A percentile compares a stretch with the other conserved stretches of the same genome.
phyloP scores from a whole-genome alignment of 768 basidiomycete species.

The Artomyces pyxidatus region DNA sequence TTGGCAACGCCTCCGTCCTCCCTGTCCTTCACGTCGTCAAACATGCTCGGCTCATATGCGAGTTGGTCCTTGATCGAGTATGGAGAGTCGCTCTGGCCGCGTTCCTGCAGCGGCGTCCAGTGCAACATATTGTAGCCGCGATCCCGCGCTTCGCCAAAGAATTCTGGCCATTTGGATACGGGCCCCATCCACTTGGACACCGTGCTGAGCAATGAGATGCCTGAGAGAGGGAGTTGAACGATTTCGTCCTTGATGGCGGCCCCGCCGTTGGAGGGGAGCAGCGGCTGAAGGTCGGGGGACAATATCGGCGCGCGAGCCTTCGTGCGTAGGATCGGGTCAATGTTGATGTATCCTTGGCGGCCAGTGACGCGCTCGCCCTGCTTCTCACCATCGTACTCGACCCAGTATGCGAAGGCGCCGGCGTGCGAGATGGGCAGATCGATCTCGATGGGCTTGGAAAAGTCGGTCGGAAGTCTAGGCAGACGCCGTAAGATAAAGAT shows the following conservation, averaged over 20 bases:
- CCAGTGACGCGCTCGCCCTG: constrained; percentile 63
- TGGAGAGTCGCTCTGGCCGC: constrained; percentile 84
- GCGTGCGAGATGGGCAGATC: constrained; percentile 96
- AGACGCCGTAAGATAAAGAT: not conserved
- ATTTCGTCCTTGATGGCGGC: constrained; percentile 39
- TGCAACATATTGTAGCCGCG: constrained; percentile 98
- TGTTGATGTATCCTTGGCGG: constrained; percentile 90
- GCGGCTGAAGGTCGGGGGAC: constrained; percentile 39
- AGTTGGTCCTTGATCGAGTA: constrained; percentile 91
- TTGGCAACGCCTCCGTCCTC: constrained; percentile 47
- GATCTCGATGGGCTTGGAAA: constrained; percentile 86
- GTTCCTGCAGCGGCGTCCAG: constrained; percentile 89
- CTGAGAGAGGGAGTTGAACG: constrained; percentile 77
- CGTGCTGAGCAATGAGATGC: constrained; percentile 79
- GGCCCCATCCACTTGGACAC: constrained; percentile 99
- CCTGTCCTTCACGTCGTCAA: constrained; percentile 29
- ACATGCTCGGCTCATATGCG: constrained; percentile 72
- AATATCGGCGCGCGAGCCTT: constrained; percentile 74
- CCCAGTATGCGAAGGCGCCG: constrained; percentile 91
- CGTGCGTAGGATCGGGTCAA: constrained; percentile 80
- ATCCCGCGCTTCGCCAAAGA: constrained; percentile 77
- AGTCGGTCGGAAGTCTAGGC: constrained; percentile 70
- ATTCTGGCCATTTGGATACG: constrained; percentile 62
- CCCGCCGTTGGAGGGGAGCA: constrained; percentile 46
- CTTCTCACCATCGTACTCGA: constrained; percentile 74